Base-by-base conservation (phyloP, 352 stramenopile species). In the Phytophthora sojae region DNA sequence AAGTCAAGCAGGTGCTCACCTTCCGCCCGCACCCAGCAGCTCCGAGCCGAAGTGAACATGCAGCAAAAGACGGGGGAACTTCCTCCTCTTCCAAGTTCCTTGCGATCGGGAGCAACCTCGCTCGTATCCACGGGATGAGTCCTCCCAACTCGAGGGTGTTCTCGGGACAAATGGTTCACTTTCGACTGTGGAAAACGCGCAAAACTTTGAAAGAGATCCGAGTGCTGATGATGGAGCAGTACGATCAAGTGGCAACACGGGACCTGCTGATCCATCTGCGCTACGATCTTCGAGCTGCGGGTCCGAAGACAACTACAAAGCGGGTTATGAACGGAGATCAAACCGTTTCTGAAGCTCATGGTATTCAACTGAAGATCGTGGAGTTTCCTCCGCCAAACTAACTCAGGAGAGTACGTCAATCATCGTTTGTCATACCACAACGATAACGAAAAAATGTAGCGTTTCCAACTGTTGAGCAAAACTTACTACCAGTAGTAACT, bases 51-150 rank as follows among this genome's bases (percentile, higher is more conserved):
- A 54, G 50, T 21, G 52, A 59, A 49, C 17, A 64, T 30, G 30
- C 53, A 55, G 58, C n/a, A 0, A 37, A 21, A 35, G 63, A 73
- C 7, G 59, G 29, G 17, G 44, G 49, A 1, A 35, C 52, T n/a
- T 66, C 45, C 9, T 45, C 60, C 1, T 56, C 52, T 5, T 67
- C 61, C 2, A 61, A 64, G 19, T 57, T 85, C 17, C 57, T 85
- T 9, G 65, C 75, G 19, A 42, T 85, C 9, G 77, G 75, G 6
- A 74, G 65, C 26, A 77, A 68, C 45, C 39, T 85, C 9, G 75
- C 61, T 14, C 77, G 63, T 1, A 64, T 75, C 0, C 42, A 75
- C 15, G 37, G 49, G 1, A 69, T 61, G 29, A 64, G 7, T 4
- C 17, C 47, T 19, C 61, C 55, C 4, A 60, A 70, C 47, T 74